A percentile compares a stretch with the other conserved stretches of the same genome.
Evolutionary conservation across 176 grass and related monocot species (phyloP).

Genomic region (Carex pumila): DNA sequence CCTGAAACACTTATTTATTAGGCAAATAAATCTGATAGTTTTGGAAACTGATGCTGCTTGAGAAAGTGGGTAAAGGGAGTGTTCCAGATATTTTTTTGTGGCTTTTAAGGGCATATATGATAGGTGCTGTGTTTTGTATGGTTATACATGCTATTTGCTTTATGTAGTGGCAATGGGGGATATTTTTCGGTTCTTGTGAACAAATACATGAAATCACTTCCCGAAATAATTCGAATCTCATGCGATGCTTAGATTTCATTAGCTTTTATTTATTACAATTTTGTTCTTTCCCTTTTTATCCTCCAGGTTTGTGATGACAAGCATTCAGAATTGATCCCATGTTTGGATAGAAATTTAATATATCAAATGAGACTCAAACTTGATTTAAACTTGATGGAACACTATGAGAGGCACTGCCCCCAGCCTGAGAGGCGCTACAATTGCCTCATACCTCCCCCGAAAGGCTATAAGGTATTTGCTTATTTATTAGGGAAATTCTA

Average conservation of each 20-base stretch:
- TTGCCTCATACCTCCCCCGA: conserved; percentile 84
- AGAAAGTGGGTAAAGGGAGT: not conserved
- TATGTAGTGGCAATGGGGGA: not conserved
- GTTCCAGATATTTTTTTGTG: not conserved
- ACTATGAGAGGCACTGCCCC: conserved; percentile 96
- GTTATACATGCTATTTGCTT: not conserved
- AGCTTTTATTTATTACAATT: not conserved
- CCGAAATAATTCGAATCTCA: not conserved
- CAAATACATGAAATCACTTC: not conserved
- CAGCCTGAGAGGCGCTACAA: conserved; percentile 85
- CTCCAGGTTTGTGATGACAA: conserved; percentile 77
- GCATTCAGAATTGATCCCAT: conserved; percentile 95
- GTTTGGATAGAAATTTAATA: conserved; percentile 99
- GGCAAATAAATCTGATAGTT: not conserved
- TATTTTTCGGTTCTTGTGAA: not conserved
- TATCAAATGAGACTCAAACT: conserved; percentile 95
- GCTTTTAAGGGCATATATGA: too few relatives aligned
- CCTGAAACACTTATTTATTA: not conserved
- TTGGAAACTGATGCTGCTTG: not conserved
- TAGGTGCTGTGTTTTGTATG: not conserved
- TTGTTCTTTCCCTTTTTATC: not conserved
- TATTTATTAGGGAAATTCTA: not conserved
- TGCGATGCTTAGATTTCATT: not conserved
- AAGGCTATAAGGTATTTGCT: conserved; percentile 74
- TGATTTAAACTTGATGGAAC: conserved; percentile 96